Evolutionary conservation across 1,139 yeast species (phyloP).

Genomic region (Debaryomyces sp.): DNA sequence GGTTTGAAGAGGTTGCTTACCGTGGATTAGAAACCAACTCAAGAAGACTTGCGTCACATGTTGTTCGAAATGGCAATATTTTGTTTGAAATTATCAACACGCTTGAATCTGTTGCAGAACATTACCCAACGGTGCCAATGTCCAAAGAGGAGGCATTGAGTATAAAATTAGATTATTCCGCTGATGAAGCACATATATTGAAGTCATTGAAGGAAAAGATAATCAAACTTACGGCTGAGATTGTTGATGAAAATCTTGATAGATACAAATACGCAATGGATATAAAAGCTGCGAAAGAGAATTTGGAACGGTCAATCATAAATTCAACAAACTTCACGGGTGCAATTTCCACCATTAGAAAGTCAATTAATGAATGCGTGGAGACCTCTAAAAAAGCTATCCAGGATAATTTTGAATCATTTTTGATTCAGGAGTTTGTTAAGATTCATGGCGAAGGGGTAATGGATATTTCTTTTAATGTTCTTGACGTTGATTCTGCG

Average conservation of each 20-base stretch:
- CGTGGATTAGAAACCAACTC: slow-evolving; percentile 72
- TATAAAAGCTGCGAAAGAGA: slow-evolving; percentile 10
- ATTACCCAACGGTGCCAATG: slow-evolving; percentile 17
- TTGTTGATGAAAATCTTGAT: slow-evolving; percentile 19
- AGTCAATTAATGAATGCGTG: slow-evolving; percentile 17
- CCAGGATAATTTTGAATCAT: slow-evolving; percentile 29
- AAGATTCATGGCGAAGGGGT: slow-evolving; percentile 76
- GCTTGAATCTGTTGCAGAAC: slow-evolving; percentile 24
- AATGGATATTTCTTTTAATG: slow-evolving; percentile 68
- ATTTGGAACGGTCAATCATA: slow-evolving; percentile 18
- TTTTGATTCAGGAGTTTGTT: slow-evolving; percentile 43
- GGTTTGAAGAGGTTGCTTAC: slow-evolving; percentile 65
- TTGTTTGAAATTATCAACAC: slow-evolving; percentile 49
- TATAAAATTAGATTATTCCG: slow-evolving; percentile 6
- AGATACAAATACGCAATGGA: slow-evolving; percentile 11
- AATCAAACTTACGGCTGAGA: slow-evolving; percentile 22
- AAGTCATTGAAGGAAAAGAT: slow-evolving; percentile 19
- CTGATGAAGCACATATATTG: slow-evolving; percentile 10
- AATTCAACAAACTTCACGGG: slow-evolving; percentile 16
- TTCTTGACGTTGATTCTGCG: slow-evolving; percentile 48
- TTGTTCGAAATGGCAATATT: slow-evolving; percentile 59
- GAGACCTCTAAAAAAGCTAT: slow-evolving; percentile 22
- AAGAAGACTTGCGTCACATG: slow-evolving; percentile 58
- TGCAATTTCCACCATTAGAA: slow-evolving; percentile 14
- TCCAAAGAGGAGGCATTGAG: slow-evolving; percentile 16